Conservation (phyloP, 2,329 filamentous ascomycete species). For the Calonectria henricotiae region DNA sequence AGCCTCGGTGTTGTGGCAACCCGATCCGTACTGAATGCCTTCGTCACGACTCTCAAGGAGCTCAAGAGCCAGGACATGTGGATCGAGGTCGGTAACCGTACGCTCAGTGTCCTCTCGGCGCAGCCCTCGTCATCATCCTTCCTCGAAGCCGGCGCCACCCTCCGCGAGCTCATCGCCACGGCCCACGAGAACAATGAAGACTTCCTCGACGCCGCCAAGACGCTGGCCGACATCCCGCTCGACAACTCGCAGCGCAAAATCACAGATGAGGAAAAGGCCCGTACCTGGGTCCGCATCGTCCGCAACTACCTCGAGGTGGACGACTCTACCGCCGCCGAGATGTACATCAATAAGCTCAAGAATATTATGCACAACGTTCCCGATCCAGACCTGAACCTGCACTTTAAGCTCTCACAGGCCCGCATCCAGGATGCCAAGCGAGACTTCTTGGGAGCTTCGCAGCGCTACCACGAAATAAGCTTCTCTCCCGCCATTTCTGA, state of each 20-base stretch:
- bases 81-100: conserved; percentile 82
- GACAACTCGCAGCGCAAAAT: conserved; percentile 91
- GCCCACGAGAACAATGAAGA: conserved; percentile 89
- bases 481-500: conserved; percentile 85
- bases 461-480: conserved; percentile 91
- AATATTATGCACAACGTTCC: conserved; percentile 87
- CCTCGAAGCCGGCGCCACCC: conserved; percentile 85
- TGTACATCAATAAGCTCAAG: conserved; percentile 95
- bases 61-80: conserved; percentile 77
- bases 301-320: conserved; percentile 95
- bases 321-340: conserved; percentile 87
- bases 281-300: conserved; percentile 94
- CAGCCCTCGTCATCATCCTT: conserved; percentile 79
- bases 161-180: conserved; percentile 86
- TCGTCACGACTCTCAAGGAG: conserved; percentile 75
- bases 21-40: conserved; percentile 78
- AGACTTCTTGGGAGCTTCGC: conserved; percentile 89
- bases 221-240: conserved; percentile 87
- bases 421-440: conserved; percentile 93
- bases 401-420: conserved; percentile 93
- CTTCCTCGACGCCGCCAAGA: conserved; percentile 83
- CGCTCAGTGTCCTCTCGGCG: conserved; percentile 77
- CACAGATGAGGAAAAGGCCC: conserved; percentile 85
- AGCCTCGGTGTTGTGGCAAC: conserved; percentile 83
- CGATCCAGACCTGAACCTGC: conserved; percentile 82